These are phyloP conservation scores for Colletotrichum sp. DNA, from an alignment of 2,329 filamentous ascomycete genomes.

Conservation along the genomic window DNA sequence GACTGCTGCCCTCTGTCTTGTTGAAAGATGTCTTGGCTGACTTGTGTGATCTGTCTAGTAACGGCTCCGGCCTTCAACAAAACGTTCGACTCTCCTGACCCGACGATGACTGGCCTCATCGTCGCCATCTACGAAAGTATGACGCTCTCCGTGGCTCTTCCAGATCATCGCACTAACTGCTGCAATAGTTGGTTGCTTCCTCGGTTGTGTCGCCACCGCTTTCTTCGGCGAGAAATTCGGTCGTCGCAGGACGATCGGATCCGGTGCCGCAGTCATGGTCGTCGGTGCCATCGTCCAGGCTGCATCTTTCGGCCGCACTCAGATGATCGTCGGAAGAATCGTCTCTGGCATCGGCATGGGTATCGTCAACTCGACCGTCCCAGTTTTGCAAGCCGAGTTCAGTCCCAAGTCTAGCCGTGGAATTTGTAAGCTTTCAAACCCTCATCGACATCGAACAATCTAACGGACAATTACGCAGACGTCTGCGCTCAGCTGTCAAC, in stretches of 20 bases:
- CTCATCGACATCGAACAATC: not conserved
- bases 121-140: slow-evolving; percentile 49
- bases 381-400: slow-evolving; percentile 50
- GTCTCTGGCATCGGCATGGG: slow-evolving; percentile 53
- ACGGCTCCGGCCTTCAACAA: slow-evolving; percentile 43
- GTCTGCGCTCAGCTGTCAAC: slow-evolving; percentile 53
- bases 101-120: slow-evolving; percentile 49
- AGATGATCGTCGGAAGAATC: slow-evolving; percentile 50
- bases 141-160: not conserved
- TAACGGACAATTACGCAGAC: slow-evolving; percentile 24
- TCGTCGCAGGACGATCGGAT: slow-evolving; percentile 43
- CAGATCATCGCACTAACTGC: not conserved
- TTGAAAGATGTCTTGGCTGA: not conserved
- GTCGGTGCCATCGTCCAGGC: slow-evolving; percentile 49
- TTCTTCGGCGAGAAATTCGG: slow-evolving; percentile 49
- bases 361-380: slow-evolving; percentile 48
- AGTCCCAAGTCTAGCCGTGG: slow-evolving; percentile 42
- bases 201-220: slow-evolving; percentile 29
- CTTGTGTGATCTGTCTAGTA: slow-evolving; percentile 31
- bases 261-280: slow-evolving; percentile 47
- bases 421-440: slow-evolving; percentile 25
- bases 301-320: slow-evolving; percentile 43
- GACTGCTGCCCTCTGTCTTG: not conserved
- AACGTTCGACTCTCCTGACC: slow-evolving; percentile 42
- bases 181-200: slow-evolving; percentile 31